Conservation (phyloP, 2,329 filamentous ascomycete genomes). For the Xylaria sp. region DNA sequence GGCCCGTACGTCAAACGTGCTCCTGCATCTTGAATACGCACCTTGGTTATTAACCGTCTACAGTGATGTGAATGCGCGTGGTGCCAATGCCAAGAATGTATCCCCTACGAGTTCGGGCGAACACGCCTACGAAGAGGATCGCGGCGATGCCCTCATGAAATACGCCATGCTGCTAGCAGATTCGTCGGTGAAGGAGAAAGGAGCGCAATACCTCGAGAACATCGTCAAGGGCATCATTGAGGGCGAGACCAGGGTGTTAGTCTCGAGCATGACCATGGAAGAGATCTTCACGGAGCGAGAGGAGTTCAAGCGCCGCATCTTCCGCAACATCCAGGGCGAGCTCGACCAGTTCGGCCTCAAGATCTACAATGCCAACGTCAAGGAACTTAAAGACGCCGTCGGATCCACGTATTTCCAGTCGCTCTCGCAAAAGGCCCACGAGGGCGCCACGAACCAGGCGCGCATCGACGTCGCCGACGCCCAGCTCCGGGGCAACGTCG, state of each 20-base stretch:
- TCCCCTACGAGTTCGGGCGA: neutral
- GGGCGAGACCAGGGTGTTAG: conserved; percentile 82
- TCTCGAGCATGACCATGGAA: conserved; percentile 91
- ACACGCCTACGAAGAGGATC: conserved; percentile 51
- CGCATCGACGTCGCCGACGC: conserved; percentile 69
- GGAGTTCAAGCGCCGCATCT: conserved; percentile 77
- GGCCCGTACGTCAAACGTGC: conserved; percentile 59
- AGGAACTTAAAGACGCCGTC: conserved; percentile 83
- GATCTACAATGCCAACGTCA: conserved; percentile 78
- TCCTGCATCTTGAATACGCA: neutral
- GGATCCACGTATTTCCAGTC: conserved; percentile 84
- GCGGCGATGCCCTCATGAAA: conserved; percentile 72
- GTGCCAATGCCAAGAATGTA: conserved; percentile 48
- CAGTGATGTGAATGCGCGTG: conserved; percentile 65
- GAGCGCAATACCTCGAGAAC: conserved; percentile 71
- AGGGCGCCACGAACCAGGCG: conserved; percentile 83
- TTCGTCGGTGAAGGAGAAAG: conserved; percentile 48
- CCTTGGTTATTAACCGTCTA: conserved; percentile 8
- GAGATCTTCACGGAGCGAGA: conserved; percentile 82
- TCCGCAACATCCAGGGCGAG: conserved; percentile 77
- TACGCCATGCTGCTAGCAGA: conserved; percentile 82
- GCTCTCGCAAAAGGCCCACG: conserved; percentile 81
- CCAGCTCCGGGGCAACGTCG: conserved; percentile 71
- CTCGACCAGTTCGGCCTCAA: conserved; percentile 80
- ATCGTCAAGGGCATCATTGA: conserved; percentile 92